Conservation (phyloP, 805 yeast genomes). For the Wickerhamomyces chambardii region DNA sequence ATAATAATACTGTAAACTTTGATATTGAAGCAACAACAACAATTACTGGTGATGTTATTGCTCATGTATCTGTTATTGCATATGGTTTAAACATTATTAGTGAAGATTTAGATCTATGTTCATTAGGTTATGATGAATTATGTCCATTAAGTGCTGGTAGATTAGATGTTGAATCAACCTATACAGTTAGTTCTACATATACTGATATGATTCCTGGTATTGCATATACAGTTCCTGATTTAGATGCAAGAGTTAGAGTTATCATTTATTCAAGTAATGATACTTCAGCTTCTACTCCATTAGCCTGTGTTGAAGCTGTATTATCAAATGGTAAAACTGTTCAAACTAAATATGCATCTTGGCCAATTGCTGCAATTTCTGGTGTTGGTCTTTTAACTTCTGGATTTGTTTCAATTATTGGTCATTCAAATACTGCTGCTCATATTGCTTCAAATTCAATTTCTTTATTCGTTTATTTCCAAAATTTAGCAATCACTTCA, state of each 20-base stretch:
- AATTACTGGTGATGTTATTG: slow-evolving; percentile 61
- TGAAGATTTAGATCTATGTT: slow-evolving; percentile 55
- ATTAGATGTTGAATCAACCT: slow-evolving; percentile 54
- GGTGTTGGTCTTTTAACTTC: slow-evolving; percentile 84
- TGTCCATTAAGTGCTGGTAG: slow-evolving; percentile 91
- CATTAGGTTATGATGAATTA: slow-evolving; percentile 39
- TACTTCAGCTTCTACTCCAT: slow-evolving; percentile 27
- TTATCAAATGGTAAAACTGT: slow-evolving; percentile 89
- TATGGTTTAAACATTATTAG: slow-evolving; percentile 69
- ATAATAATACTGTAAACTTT: slow-evolving; percentile 50
- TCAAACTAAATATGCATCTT: slow-evolving; percentile 82
- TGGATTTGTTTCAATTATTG: slow-evolving; percentile 77
- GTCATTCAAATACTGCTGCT: slow-evolving; percentile 89
- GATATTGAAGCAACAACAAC: slow-evolving; percentile 75
- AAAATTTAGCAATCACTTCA: slow-evolving; percentile 80
- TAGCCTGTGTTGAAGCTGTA: slow-evolving; percentile 91
- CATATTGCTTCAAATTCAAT: slow-evolving; percentile 96
- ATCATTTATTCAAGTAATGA: slow-evolving; percentile 45
- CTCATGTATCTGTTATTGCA: slow-evolving; percentile 57
- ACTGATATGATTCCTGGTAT: slow-evolving; percentile 60
- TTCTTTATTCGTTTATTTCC: slow-evolving; percentile 89
- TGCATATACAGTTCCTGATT: slow-evolving; percentile 87
- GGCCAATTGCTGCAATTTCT: slow-evolving; percentile 93
- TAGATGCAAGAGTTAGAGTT: slow-evolving; percentile 87
- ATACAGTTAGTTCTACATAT: slow-evolving; percentile 31